Conservation (phyloP, 495 filamentous ascomycete species). For the Neurospora cerealis region DNA sequence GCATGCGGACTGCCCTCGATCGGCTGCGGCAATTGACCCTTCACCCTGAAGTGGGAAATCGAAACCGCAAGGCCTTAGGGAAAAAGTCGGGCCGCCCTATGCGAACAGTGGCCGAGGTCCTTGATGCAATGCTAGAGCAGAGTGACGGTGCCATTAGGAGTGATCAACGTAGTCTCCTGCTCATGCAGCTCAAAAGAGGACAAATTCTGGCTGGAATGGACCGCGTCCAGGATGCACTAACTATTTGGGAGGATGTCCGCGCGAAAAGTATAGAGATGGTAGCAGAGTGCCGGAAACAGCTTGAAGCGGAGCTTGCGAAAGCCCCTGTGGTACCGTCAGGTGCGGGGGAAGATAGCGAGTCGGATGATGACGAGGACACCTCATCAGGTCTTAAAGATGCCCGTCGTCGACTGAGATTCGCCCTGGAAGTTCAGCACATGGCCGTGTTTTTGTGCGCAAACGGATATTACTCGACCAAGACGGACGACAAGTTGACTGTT, state of each 20-base stretch:
- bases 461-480: conserved; percentile 72
- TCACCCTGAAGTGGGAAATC: conserved; percentile 65
- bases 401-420: conserved; percentile 54
- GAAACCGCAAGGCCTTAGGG: conserved; percentile 60
- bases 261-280: conserved; percentile 47
- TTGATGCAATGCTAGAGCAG: conserved; percentile 83
- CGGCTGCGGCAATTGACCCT: conserved; percentile 71
- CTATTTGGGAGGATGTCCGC: conserved; percentile 55
- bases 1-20: conserved; percentile 46
- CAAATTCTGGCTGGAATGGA: conserved; percentile 62
- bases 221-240: conserved; percentile 44
- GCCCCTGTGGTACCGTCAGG: conserved; percentile 13
- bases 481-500: conserved; percentile 46
- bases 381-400: conserved; percentile 32
- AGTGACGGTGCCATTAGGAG: conserved; percentile 51
- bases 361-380: conserved; percentile 19
- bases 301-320: conserved; percentile 45
- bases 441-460: conserved; percentile 79
- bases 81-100: conserved; percentile 48
- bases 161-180: conserved; percentile 56
- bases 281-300: conserved; percentile 50
- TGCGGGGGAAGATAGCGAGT: conserved; percentile 33
- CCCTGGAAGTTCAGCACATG: conserved; percentile 73
- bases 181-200: conserved; percentile 53
- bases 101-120: conserved; percentile 71